Evolutionary conservation across 78 protist species (phyloP).

Genomic region (Isochrysis galbana): DNA sequence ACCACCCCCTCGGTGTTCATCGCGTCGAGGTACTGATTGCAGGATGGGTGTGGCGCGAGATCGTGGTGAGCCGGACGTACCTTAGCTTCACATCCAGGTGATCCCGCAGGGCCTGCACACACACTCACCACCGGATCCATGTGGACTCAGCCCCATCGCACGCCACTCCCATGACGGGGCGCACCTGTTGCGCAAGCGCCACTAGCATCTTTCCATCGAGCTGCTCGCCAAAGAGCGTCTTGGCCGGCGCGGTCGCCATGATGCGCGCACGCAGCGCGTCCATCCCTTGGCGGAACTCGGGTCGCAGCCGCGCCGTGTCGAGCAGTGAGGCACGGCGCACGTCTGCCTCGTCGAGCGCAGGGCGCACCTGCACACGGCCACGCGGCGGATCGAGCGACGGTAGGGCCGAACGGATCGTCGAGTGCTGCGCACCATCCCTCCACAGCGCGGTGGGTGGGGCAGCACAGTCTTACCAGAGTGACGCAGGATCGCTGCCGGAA

Average conservation of each 20-base stretch:
- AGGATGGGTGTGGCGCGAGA: too few relatives aligned
- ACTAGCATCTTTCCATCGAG: background rate
- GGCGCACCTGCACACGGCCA: background rate
- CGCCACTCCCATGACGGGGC: too few relatives aligned
- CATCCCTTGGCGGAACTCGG: background rate
- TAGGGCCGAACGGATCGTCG: too few relatives aligned
- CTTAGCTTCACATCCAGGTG: too few relatives aligned
- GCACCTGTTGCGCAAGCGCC: background rate
- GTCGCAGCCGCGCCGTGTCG: background rate
- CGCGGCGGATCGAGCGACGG: background rate
- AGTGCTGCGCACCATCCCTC: too few relatives aligned
- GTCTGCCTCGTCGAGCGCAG: background rate
- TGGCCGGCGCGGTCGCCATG: background rate
- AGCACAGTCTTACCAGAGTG: background rate
- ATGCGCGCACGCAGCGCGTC: background rate
- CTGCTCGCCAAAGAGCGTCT: background rate
- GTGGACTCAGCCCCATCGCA: too few relatives aligned
- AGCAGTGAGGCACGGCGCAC: background rate
- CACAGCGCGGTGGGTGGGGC: background rate
- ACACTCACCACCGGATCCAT: too few relatives aligned
- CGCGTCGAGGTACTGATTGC: background rate
- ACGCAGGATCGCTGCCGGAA: conserved; percentile 1
- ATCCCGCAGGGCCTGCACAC: too few relatives aligned
- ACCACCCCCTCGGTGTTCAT: background rate
- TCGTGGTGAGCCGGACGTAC: too few relatives aligned